Percentiles rank a stretch among this genome's conserved stretches.
Conservation (phyloP, 139 green algal genomes). For the Pleodorina starrii region DNA sequence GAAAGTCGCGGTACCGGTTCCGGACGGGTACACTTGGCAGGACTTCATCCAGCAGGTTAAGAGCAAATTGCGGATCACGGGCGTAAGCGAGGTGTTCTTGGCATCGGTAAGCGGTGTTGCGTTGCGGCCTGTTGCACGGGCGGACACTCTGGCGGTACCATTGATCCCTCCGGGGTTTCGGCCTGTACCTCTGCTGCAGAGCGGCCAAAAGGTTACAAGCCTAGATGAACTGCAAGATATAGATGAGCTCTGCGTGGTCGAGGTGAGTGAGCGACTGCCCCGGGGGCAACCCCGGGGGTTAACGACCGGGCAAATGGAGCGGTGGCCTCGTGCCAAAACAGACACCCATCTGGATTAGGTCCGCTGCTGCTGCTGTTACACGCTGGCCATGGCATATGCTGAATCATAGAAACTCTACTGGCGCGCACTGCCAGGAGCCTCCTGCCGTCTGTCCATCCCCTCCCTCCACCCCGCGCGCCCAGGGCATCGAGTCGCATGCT, state of each 20-base stretch:
- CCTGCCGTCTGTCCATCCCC: too few species aligned
- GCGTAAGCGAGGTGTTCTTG: slow-evolving; percentile 78
- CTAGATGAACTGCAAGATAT: slow-evolving; percentile 91
- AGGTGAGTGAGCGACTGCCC: too few species aligned
- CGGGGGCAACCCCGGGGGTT: too few species aligned
- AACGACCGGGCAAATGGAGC: too few species aligned
- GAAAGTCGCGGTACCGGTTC: slow-evolving; percentile 89
- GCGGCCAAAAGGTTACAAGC: slow-evolving; percentile 75
- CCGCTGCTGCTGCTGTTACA: too few species aligned
- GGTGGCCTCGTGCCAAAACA: too few species aligned
- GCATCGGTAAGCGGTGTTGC: slow-evolving; percentile 68
- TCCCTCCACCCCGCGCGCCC: background rate
- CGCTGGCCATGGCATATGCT: too few species aligned
- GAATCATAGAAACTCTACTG: too few species aligned
- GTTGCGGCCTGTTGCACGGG: background rate
- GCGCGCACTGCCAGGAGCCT: too few species aligned
- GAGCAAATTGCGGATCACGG: slow-evolving; percentile 80
- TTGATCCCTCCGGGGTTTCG: too few species aligned
- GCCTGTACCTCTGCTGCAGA: slow-evolving; percentile 66
- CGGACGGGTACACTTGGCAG: slow-evolving; percentile 80
- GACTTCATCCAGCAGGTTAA: slow-evolving; percentile 80
- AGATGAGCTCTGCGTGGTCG: slow-evolving; percentile 87
- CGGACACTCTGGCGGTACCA: too few species aligned
- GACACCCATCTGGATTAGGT: too few species aligned
- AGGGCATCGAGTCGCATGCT: slow-evolving; percentile 1